Conservation (phyloP, 2,329 filamentous ascomycete species). For the Bisporella sp. region DNA sequence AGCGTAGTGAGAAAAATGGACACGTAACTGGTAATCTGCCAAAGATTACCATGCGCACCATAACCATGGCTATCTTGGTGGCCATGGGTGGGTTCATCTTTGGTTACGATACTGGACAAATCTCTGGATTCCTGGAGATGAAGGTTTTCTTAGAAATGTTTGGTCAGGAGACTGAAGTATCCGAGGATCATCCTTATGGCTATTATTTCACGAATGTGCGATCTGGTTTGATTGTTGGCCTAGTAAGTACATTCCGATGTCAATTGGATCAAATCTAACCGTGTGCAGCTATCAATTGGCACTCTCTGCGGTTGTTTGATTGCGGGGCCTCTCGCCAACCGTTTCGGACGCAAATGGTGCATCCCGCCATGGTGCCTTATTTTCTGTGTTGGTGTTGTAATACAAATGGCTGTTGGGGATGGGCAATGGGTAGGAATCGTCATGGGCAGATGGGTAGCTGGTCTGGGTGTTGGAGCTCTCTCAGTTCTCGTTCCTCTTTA, state of each 20-base stretch:
- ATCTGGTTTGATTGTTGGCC: constrained; percentile 56
- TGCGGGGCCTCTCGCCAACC: constrained; percentile 63
- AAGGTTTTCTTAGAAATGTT: constrained; percentile 48
- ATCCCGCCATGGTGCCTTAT: constrained; percentile 47
- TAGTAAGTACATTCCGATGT: constrained; percentile 36
- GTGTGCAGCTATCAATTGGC: constrained; percentile 57
- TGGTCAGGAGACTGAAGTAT: constrained; percentile 28
- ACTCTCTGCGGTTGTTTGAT: constrained; percentile 75
- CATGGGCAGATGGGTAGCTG: constrained; percentile 56
- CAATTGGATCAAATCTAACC: constrained; percentile 29
- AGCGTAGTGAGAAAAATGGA: not conserved
- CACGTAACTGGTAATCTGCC: constrained; percentile 1
- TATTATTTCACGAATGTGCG: constrained; percentile 49
- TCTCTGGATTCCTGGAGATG: constrained; percentile 55
- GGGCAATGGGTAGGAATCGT: constrained; percentile 54
- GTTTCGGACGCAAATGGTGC: constrained; percentile 52
- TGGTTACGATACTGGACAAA: constrained; percentile 31
- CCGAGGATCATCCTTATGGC: constrained; percentile 13
- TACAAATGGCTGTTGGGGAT: constrained; percentile 53
- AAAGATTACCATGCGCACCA: constrained; percentile 7
- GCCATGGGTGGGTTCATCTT: constrained; percentile 25
- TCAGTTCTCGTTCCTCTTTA: constrained; percentile 62
- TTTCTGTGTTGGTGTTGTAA: constrained; percentile 57
- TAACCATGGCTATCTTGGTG: constrained; percentile 12
- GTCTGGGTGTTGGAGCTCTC: constrained; percentile 60